Evolutionary conservation across 495 filamentous ascomycete species (phyloP).

Genomic region (Sabuloglossum arenarium): DNA sequence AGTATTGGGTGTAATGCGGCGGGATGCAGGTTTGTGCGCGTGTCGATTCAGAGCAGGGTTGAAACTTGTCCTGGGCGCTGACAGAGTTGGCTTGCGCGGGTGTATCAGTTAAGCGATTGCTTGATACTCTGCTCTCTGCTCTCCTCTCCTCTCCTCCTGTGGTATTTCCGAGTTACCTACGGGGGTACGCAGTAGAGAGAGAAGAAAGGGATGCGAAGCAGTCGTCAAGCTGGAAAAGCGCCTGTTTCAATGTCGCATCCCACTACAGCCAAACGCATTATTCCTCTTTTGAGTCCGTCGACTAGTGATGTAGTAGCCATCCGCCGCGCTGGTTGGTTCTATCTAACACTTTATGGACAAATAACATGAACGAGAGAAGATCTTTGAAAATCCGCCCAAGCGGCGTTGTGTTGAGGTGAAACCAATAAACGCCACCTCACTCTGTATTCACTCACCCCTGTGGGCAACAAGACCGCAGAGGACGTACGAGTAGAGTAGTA

Average conservation of each 20-base stretch:
- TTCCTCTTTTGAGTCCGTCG: neutral
- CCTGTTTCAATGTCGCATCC: neutral
- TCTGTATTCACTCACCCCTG: too few relatives aligned
- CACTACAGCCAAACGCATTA: neutral
- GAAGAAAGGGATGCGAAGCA: neutral
- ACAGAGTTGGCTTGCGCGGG: too few relatives aligned
- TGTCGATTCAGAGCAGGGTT: neutral
- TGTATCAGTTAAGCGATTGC: neutral
- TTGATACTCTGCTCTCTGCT: too few relatives aligned
- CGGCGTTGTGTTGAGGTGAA: neutral
- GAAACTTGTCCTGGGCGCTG: too few relatives aligned
- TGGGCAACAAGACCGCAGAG: neutral
- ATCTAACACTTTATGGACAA: neutral
- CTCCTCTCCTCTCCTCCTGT: too few relatives aligned
- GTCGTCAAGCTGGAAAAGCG: neutral
- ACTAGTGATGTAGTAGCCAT: neutral
- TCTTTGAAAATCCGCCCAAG: too few relatives aligned
- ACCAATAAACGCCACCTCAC: neutral
- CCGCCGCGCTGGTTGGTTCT: neutral
- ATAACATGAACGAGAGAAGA: neutral
- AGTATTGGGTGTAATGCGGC: neutral
- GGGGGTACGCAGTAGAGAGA: neutral
- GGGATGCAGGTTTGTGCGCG: neutral
- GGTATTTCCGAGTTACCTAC: too few relatives aligned
- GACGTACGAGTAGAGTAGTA: too few relatives aligned